Percentiles rank a stretch among this genome's conserved stretches.
Evolutionary conservation across 1,284 basidiomycete species (phyloP).

Genomic region (Veloporphyrellus conicus): DNA sequence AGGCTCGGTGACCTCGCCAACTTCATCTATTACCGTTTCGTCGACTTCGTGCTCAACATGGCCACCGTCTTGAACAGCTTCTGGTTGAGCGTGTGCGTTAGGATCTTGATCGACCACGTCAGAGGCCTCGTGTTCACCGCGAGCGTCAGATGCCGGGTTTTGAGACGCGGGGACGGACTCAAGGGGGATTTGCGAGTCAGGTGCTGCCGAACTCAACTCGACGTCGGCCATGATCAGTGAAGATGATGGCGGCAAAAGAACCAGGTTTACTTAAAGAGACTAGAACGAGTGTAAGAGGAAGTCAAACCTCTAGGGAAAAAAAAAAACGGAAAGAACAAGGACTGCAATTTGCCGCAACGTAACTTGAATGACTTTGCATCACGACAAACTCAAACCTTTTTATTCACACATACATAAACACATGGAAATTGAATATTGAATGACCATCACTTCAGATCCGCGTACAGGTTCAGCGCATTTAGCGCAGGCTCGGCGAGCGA

Average conservation of each 20-base stretch:
- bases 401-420: conserved; percentile 24
- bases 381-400: conserved; percentile 17
- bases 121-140: conserved; percentile 52
- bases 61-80: conserved; percentile 23
- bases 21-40: conserved; percentile 15
- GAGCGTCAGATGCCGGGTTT: conserved; percentile 27
- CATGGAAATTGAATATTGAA: conserved; percentile 10
- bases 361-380: conserved; percentile 6
- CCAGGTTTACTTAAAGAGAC: not conserved
- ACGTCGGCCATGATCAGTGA: conserved; percentile 44
- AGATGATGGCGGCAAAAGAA: conserved; percentile 16
- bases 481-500: conserved; percentile 73
- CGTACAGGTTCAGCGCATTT: conserved; percentile 69
- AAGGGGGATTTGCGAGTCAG: conserved; percentile 24
- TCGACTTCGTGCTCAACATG: conserved; percentile 17
- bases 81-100: conserved; percentile 25
- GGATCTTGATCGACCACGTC: conserved; percentile 36
- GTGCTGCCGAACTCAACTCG: conserved; percentile 31
- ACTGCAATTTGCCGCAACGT: conserved; percentile 13
- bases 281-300: conserved; percentile 15
- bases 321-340: conserved; percentile 17
- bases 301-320: conserved; percentile 13
- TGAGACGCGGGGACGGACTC: conserved; percentile 25
- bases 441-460: conserved; percentile 36
- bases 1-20: conserved; percentile 12